A percentile compares a stretch with the other conserved stretches of the same genome.
Conservation (phyloP, 805 yeast species). For the Kluyveromyces dobzhanskii region DNA sequence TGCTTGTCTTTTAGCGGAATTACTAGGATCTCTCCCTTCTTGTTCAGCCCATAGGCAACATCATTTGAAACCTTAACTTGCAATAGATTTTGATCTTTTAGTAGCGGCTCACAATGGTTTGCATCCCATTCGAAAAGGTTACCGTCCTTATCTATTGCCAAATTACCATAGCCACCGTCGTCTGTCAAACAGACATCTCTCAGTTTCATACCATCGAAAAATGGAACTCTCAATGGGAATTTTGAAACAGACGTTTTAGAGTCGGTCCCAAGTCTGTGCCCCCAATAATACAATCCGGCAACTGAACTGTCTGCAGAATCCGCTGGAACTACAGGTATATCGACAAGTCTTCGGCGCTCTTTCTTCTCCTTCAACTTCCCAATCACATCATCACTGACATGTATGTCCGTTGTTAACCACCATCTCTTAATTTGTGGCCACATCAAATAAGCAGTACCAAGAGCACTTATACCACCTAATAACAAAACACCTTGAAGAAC, state of each 20-base stretch:
- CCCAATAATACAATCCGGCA: slow-evolving; percentile 61
- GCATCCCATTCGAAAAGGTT: slow-evolving; percentile 61
- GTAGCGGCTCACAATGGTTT: slow-evolving; percentile 28
- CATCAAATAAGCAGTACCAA: slow-evolving; percentile 30
- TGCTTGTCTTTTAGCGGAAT: slow-evolving; percentile 23
- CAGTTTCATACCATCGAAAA: slow-evolving; percentile 54
- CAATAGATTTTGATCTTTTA: slow-evolving; percentile 40
- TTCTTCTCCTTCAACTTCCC: slow-evolving; percentile 17
- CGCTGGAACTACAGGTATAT: slow-evolving; percentile 25
- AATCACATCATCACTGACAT: slow-evolving; percentile 17
- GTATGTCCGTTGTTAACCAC: slow-evolving; percentile 19
- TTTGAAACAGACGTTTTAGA: slow-evolving; percentile 31
- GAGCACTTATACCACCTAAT: slow-evolving; percentile 32
- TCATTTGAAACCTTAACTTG: slow-evolving; percentile 45
- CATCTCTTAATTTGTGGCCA: slow-evolving; percentile 28
- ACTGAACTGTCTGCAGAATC: slow-evolving; percentile 32
- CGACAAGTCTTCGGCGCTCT: slow-evolving; percentile 11
- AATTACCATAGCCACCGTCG: slow-evolving; percentile 21
- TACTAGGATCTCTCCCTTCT: slow-evolving; percentile 28
- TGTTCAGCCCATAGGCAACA: slow-evolving; percentile 40
- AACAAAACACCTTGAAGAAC: slow-evolving; percentile 34
- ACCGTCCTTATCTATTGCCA: slow-evolving; percentile 62
- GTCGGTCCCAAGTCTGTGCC: slow-evolving; percentile 27
- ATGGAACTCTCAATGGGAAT: slow-evolving; percentile 51
- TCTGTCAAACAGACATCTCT: slow-evolving; percentile 46